Evolutionary conservation across 345 rosid genomes (phyloP), one percentile per base, ranked within the genome.

Genomic region (Adansonia digitata): DNA sequence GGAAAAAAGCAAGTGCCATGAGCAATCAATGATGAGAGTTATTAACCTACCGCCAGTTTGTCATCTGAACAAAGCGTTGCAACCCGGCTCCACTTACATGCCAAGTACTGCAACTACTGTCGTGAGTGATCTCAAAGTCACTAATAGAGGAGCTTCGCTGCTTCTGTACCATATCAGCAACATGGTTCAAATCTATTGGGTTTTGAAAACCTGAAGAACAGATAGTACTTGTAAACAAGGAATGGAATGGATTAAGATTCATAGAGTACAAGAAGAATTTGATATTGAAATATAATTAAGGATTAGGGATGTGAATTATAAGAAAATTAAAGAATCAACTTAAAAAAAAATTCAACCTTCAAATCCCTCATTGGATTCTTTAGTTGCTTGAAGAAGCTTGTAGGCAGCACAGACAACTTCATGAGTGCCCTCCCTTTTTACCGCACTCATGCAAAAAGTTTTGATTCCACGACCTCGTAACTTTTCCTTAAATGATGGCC

Each of bases 21-120:
- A 45, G 7, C 57, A 18, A 48, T 57, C 17, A 51, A 63, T 39
- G 51, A 26, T 42, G 52, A 43, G 20, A 67, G 31, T 31, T 45
- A 63, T 11, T 5, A 75, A 69, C 78, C 26, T 81, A 94, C 98
- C 88, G 81, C 97, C 97, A 94, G 85, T 94, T 94, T 70, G 98
- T 94, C 98, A 92, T 92, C 85, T 90, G 98, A 73, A 94, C 92
- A 84, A 92, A 94, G 24, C 98, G 90, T 69, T 89, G 92, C 79
- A 94, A 85, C 55, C 98, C 94, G 18, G 96, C 81, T 81, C 99
- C 98, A 79, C 72, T 72, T 37, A 90, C 94, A 68, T 87, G 88
- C 98, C 99, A 92, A 60, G 87, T 84, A 64, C 79, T 84, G 49
- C 93, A 80, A 61, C 84, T 73, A 9, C 83, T 80, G 31, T 95